phyloP scores from a whole-genome alignment of 2,329 filamentous ascomycete species.

The Aspergillus fumigatiaffinis region DNA sequence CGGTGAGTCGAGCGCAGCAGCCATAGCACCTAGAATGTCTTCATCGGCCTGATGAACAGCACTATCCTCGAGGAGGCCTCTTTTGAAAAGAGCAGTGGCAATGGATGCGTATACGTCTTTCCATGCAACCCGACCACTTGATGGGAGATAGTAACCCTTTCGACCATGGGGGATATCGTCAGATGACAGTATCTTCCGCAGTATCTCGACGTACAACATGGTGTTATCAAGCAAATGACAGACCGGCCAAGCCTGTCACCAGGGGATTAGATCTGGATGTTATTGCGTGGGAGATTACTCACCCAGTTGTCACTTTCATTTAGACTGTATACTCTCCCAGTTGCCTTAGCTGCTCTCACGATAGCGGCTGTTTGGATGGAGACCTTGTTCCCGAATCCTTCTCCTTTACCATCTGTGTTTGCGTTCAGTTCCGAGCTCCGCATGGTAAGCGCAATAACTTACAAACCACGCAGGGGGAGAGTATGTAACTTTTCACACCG shows the following conservation, averaged over 20 bases:
- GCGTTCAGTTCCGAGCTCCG: too few species aligned
- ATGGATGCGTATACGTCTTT: conserved; percentile 49
- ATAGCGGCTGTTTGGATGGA: conserved; percentile 52
- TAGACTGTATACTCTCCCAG: conserved; percentile 38
- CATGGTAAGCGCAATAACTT: too few species aligned
- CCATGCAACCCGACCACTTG: conserved; percentile 49
- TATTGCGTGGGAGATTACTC: neutral
- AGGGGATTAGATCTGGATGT: too few species aligned
- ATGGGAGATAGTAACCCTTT: conserved; percentile 50
- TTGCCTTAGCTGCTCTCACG: conserved; percentile 43
- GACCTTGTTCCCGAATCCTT: conserved; percentile 49
- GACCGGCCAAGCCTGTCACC: conserved; percentile 49
- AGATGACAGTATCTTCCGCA: conserved; percentile 43
- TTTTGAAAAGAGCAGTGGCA: conserved; percentile 39
- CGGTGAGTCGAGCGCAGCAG: conserved; percentile 31
- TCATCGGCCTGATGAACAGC: conserved; percentile 36
- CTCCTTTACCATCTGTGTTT: conserved; percentile 39
- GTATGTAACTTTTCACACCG: conserved; percentile 51
- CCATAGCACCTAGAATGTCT: conserved; percentile 40
- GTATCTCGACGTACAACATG: conserved; percentile 43
- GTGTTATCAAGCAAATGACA: conserved; percentile 50
- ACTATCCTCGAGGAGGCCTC: conserved; percentile 37
- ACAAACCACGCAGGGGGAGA: conserved; percentile 51
- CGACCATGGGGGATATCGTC: conserved; percentile 38
- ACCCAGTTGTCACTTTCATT: neutral